Evolutionary conservation across 78 protist genomes (phyloP).

Genomic region (Planoprotostelium fungivorum): DNA sequence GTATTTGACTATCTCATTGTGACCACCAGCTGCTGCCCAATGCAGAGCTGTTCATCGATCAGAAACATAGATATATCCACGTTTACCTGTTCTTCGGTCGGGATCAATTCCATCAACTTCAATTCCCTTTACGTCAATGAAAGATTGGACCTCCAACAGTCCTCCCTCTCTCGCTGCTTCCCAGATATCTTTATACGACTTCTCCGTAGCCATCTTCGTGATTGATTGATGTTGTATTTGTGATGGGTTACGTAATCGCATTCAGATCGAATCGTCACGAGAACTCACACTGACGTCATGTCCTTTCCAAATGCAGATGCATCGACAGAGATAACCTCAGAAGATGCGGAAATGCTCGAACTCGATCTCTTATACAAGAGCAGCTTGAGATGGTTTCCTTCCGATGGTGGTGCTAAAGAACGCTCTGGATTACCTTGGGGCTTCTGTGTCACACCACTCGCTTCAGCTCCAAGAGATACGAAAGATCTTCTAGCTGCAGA

Average conservation of each 20-base stretch:
- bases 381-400: background rate
- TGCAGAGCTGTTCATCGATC: background rate
- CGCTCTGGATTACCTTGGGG: background rate
- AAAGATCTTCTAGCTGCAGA: background rate
- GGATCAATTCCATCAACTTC: background rate
- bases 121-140: background rate
- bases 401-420: background rate
- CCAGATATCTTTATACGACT: background rate
- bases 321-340: too few species aligned
- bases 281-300: too few species aligned
- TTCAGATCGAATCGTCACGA: background rate
- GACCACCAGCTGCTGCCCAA: slow-evolving; percentile 7
- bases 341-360: background rate
- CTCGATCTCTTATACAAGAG: background rate
- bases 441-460: background rate
- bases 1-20: background rate
- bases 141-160: background rate
- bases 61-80: background rate
- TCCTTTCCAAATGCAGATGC: too few species aligned
- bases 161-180: background rate
- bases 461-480: background rate
- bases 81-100: background rate
- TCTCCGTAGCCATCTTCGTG: background rate
- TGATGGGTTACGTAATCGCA: background rate
- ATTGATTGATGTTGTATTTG: background rate